Base-by-base conservation (phyloP, 2,329 filamentous ascomycete species). In the Fusarium devonianum region DNA sequence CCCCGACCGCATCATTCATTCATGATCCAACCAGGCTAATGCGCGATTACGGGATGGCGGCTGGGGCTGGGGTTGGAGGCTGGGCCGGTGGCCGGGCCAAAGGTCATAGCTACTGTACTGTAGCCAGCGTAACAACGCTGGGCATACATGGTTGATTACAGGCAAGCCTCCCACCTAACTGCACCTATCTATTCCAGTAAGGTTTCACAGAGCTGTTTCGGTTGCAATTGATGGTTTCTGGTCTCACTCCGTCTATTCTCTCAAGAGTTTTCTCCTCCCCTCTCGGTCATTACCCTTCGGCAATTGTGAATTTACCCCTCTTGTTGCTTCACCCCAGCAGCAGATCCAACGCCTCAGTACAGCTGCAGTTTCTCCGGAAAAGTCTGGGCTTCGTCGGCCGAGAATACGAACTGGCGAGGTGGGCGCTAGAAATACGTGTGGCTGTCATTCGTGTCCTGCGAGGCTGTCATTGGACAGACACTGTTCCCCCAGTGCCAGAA, bases 371-470 rank as follows among this genome's bases (percentile, higher is more conserved):
- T 12, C 55, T 58, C 56, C 42, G 49, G 49, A 44, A n/a, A 46
- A 56, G 34, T 25, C 39, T 39, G 52, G 56, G 45, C 32, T 62
- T 53, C 49, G 46, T 58, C 48, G 40, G 38, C 41, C 40, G 34
- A 49, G 50, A 64, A 65, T 65, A 65, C 62, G 62, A 65, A 65
- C 60, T 65, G 46, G 21, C 45, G 50, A 58, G 62, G 62, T 60
- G 62, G 61, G 60, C 60, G 53, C 58, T 39, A 53, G 34, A 49
- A 45, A 50, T 40, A n/a, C 38, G 50, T 49, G 54, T 63, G 62
- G 56, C 58, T 52, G 57, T 49, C 53, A 60, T 54, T 51, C 49
- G 28, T 52, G 35, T 58, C 39, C 45, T 13, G 45, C 23, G 23
- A n/a, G 34, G 47, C 41, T 26, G 43, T 32, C 29, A 62, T 63